A percentile compares a stretch with the other conserved stretches of the same genome.
Conservation (phyloP, 1,284 basidiomycete species). For the Lignosus rhinocerotis region DNA sequence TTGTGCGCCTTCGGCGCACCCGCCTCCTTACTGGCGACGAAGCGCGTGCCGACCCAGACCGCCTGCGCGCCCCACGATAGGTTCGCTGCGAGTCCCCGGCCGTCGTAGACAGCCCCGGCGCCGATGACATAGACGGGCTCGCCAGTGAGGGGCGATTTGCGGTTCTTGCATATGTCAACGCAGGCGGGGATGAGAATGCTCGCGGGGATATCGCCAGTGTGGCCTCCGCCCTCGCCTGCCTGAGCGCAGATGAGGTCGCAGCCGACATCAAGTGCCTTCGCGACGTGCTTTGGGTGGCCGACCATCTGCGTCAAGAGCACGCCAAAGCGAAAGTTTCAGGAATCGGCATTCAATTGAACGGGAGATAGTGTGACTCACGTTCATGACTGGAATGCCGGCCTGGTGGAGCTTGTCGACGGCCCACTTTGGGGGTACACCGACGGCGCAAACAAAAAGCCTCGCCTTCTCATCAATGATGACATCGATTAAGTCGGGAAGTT, state of each 20-base stretch:
- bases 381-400: constrained; percentile 83
- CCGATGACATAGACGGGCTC: constrained; percentile 81
- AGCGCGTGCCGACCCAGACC: constrained; percentile 73
- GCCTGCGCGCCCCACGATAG: constrained; percentile 83
- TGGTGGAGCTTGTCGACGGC: constrained; percentile 79
- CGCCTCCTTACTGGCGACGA: constrained; percentile 83
- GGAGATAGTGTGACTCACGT: constrained; percentile 44
- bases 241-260: constrained; percentile 90
- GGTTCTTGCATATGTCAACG: constrained; percentile 77
- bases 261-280: constrained; percentile 77
- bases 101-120: constrained; percentile 86
- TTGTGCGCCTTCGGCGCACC: constrained; percentile 84
- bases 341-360: too few species aligned
- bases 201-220: constrained; percentile 74
- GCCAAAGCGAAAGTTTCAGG: too few species aligned
- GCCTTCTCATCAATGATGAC: constrained; percentile 88
- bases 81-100: constrained; percentile 83
- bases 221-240: constrained; percentile 85
- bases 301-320: constrained; percentile 61
- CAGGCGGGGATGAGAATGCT: constrained; percentile 83
- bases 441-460: constrained; percentile 82
- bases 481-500: constrained; percentile 77
- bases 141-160: constrained; percentile 76
- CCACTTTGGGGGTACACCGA: constrained; percentile 80
- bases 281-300: constrained; percentile 84